Base-by-base conservation (phyloP, 1,284 basidiomycete species). In the Leccinum pachyderme region DNA sequence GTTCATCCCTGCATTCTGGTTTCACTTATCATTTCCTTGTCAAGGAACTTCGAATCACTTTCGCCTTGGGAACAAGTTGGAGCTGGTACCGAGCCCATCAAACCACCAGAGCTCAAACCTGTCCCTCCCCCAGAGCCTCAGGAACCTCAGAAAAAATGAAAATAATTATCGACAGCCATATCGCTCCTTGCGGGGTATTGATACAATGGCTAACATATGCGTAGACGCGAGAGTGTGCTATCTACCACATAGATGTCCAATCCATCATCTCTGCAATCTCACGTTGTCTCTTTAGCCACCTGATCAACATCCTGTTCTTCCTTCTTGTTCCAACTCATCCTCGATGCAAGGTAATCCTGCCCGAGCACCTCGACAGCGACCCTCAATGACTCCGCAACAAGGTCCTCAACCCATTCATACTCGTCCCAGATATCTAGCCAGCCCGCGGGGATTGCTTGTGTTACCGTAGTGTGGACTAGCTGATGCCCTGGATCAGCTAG, bases 11-110 rank as follows among this genome's bases (percentile, higher is more conserved):
- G 13, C 45, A 8, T 22, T 15, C 47, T 35, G 9, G 22, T 47
- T 27, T 51, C 37, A 41, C 55, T 56, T 31, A 52, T 53, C 13
- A 51, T 39, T 37, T 57, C 22, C 49, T 57, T 39, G 22, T 18
- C 33, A 60, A 93, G 93, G 55, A 98, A 98, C 81, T 98, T 98
- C 72, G 93, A 95, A 68, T 86, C 93, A 15, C 79, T 88, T 24
- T 95, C 93, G 31, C 95, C 97, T 32, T 99, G 97, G 97, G 97
- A 99, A 73, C 95, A 96, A 75, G 84, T 94, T 48, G 97, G 97
- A 49, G 81, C 90, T 28, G 96, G 96, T 47, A 85, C 84, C 9
- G 80, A 82, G 56, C 81, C 87, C 27, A 81, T 79, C 60, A 83
- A 82, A 65, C 87, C 89, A 9, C 80, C 82, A n/a, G 80, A 84